Evolutionary conservation across 139 green algal genomes (phyloP).

Genomic region (Marvania coccoides): DNA sequence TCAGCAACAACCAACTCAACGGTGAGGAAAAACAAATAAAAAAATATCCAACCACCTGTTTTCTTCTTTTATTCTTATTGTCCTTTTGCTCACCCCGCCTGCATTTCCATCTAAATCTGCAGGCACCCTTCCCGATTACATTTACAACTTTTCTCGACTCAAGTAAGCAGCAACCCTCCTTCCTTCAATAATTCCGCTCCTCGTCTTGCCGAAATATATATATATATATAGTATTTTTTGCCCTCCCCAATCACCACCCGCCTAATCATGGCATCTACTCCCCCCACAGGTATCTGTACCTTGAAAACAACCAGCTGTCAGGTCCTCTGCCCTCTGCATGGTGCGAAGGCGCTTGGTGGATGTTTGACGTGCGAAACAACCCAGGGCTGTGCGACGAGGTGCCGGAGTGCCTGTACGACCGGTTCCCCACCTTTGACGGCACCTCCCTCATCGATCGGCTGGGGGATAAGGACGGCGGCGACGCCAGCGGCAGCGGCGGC

Average conservation of each 20-base stretch:
- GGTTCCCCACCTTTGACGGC: constrained; percentile 13
- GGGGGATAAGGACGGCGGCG: not conserved
- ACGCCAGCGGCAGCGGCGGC: constrained; percentile 1
- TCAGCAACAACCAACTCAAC: constrained; percentile 28
- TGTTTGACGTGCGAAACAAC: constrained; percentile 23
- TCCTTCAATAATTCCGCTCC: too few relatives aligned
- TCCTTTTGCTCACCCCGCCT: too few relatives aligned
- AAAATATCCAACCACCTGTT: not conserved
- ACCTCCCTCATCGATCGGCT: constrained; percentile 29
- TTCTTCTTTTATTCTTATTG: not conserved
- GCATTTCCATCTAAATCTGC: not conserved
- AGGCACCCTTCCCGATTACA: not conserved
- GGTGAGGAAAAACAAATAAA: constrained; percentile 4
- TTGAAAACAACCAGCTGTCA: not conserved
- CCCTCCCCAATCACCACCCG: too few relatives aligned
- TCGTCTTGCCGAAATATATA: too few relatives aligned
- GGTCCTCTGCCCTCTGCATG: constrained; percentile 13
- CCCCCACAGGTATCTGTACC: not conserved
- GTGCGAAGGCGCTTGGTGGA: constrained; percentile 22
- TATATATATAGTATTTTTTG: too few relatives aligned
- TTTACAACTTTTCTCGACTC: not conserved
- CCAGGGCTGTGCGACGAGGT: constrained; percentile 30
- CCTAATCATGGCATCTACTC: not conserved
- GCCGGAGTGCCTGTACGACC: constrained; percentile 19
- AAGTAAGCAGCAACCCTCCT: not conserved